Evolutionary conservation across 2,329 filamentous ascomycete species (phyloP).

Genomic region (Aspergillus ruber): DNA sequence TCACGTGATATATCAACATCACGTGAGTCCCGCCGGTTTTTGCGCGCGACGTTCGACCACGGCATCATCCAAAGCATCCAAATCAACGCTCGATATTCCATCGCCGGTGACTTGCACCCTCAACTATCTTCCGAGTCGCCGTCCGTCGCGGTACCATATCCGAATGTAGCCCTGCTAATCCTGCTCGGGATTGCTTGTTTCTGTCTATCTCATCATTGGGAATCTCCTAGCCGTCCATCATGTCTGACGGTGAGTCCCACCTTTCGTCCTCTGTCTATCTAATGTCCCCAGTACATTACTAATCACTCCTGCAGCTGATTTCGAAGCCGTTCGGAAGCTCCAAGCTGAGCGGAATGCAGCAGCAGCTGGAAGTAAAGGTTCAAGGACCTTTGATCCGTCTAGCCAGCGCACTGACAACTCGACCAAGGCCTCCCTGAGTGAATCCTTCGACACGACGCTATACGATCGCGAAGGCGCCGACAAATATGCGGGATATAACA

Average conservation of each 20-base stretch:
- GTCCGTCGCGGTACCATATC: slow-evolving; percentile 24
- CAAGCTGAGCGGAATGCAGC: slow-evolving; percentile 88
- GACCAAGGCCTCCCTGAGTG: slow-evolving; percentile 85
- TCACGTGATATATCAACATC: background rate
- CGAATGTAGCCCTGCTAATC: slow-evolving; percentile 29
- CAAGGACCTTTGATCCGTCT: slow-evolving; percentile 69
- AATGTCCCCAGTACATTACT: slow-evolving; percentile 12
- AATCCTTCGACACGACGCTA: slow-evolving; percentile 75
- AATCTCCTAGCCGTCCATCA: slow-evolving; percentile 22
- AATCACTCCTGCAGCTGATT: slow-evolving; percentile 55
- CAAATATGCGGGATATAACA: slow-evolving; percentile 84
- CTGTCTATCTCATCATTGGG: slow-evolving; percentile 17
- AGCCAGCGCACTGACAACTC: slow-evolving; percentile 76
- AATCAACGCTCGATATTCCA: slow-evolving; percentile 14
- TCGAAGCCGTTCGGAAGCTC: slow-evolving; percentile 78
- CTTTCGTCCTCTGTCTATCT: slow-evolving; percentile 5
- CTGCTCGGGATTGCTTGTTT: slow-evolving; percentile 20
- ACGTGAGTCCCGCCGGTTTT: background rate
- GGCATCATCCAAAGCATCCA: background rate
- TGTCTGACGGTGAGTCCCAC: slow-evolving; percentile 39
- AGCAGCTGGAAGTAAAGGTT: slow-evolving; percentile 71
- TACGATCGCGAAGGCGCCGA: slow-evolving; percentile 74
- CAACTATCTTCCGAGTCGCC: slow-evolving; percentile 19
- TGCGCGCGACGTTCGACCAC: background rate
- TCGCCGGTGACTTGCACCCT: slow-evolving; percentile 2